Conservation (phyloP, 176 grass and related monocot species). For the Oryza nivara region DNA sequence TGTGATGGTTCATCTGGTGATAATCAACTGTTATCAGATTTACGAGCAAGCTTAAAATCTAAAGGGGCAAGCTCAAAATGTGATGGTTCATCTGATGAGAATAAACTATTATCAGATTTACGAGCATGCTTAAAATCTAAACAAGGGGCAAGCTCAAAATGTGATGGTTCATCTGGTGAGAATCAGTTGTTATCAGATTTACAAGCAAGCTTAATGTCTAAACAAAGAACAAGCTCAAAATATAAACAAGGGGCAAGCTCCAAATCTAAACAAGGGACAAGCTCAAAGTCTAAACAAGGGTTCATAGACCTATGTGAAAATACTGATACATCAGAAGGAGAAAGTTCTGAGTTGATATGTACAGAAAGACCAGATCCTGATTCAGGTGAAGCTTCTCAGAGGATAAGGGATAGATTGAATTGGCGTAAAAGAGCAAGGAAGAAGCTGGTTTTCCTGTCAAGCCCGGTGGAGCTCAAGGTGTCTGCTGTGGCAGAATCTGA, state of each 20-base stretch:
- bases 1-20: slow-evolving; percentile 3
- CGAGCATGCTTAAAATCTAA: not conserved
- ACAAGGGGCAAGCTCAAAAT: not conserved
- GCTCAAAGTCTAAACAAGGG: slow-evolving; percentile 35
- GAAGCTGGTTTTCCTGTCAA: slow-evolving; percentile 50
- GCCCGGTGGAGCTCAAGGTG: slow-evolving; percentile 51
- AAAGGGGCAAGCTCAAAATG: not conserved
- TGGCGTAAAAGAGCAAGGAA: slow-evolving; percentile 43
- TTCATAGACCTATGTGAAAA: slow-evolving; percentile 42
- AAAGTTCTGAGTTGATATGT: slow-evolving; percentile 21
- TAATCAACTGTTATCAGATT: slow-evolving; percentile 1
- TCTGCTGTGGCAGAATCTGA: slow-evolving; percentile 15
- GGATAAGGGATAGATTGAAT: slow-evolving; percentile 36
- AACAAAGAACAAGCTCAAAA: not conserved
- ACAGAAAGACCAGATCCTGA: slow-evolving; percentile 2
- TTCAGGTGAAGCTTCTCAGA: slow-evolving; percentile 39
- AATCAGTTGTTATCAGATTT: slow-evolving; percentile 6
- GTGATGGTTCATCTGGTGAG: not conserved
- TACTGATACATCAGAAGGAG: slow-evolving; percentile 28
- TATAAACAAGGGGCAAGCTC: not conserved
- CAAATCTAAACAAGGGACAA: slow-evolving; percentile 39
- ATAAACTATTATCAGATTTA: not conserved
- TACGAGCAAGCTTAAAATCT: not conserved
- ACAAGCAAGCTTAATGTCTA: not conserved
- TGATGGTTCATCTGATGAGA: slow-evolving; percentile 7